phyloP scores from a whole-genome alignment of 2,329 filamentous ascomycete species.

The Penicillium sp. region DNA sequence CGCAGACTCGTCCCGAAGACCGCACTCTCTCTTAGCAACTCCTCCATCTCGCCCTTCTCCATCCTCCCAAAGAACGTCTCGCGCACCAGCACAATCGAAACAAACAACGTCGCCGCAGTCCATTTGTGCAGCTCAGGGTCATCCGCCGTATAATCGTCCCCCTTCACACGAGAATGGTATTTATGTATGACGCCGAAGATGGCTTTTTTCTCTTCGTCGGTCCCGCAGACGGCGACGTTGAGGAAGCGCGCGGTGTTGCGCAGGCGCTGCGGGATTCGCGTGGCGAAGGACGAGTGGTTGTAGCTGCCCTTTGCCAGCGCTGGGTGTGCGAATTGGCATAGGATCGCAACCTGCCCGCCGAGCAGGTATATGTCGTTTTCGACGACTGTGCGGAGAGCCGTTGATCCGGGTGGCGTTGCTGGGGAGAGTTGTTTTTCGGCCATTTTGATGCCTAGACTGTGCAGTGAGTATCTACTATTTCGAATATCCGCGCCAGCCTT shows the following conservation, averaged over 20 bases:
- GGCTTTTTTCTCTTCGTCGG: conserved; percentile 30
- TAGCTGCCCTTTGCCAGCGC: conserved; percentile 31
- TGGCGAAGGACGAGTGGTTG: conserved; percentile 33
- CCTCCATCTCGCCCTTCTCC: conserved; percentile 11
- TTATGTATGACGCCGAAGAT: conserved; percentile 33
- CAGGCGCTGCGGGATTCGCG: conserved; percentile 30
- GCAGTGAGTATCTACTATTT: too few species aligned
- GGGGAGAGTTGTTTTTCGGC: neutral
- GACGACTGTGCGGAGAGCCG: conserved; percentile 1
- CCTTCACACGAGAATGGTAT: conserved; percentile 30
- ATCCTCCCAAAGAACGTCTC: conserved; percentile 32
- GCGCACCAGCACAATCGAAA: conserved; percentile 29
- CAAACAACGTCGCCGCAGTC: conserved; percentile 36
- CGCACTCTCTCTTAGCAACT: conserved; percentile 19
- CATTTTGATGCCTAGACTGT: neutral
- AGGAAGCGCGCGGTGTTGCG: conserved; percentile 32
- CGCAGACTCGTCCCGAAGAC: conserved; percentile 25
- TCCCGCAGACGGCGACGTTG: conserved; percentile 32
- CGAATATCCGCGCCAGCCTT: too few species aligned
- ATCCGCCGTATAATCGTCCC: conserved; percentile 32
- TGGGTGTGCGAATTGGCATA: conserved; percentile 35
- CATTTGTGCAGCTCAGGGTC: conserved; percentile 36
- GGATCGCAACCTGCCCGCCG: conserved; percentile 26
- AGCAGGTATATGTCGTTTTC: conserved; percentile 21
- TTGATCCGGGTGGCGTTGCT: neutral